Base-by-base conservation (phyloP, 108 stramenopile species). In the Pseudonitzschia multiseries region DNA sequence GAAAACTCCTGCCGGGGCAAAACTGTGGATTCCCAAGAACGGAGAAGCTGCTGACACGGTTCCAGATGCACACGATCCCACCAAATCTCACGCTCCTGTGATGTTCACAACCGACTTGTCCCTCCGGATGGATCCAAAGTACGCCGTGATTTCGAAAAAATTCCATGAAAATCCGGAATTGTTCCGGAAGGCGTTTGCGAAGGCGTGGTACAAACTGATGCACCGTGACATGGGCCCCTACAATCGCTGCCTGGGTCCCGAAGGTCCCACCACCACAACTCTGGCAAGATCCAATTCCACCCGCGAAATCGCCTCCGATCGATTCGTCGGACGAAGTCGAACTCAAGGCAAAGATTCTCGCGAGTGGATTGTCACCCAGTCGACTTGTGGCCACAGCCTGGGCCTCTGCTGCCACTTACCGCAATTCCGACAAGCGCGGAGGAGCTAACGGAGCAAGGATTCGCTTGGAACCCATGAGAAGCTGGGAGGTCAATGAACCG, bases 181-280 rank as follows among this genome's bases (percentile, higher is more conserved):
- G 29, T 80, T 91, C 56, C 73, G 74, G 18, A 68, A 73, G 29
- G 84, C 84, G 15, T 91, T 91, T 74, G 83, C 86, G 52, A 85
- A 84, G 66, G 90, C 90, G 31, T 91, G 90, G 90, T 91, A 85
- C 73, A 91, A 91, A 62, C 71, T 91, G 9, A 85, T 79, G 15
- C 90, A 91, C 74, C 75, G 86, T 50, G 90, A 91, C 53, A 83
- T 88, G 83, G 90, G 90, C 0, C 90, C 90, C n/a, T 78, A 72
- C 53, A 71, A 71, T 40, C 82, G 90, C 22, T 86, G 82, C 76
- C 75, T 87, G 50, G 90, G 90, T 40, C 82, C 84, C 0, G 76
- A 68, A 51, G n/a, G 81, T 88, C 13, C 90, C 90, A 43, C 74
- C 76, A 13, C 87, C 82, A 48, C 77, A 79, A 57, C 53, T 78